A percentile compares a stretch with the other conserved stretches of the same genome.
Evolutionary conservation across 495 filamentous ascomycete genomes (phyloP).

Genomic region (Penicillium paxilli): DNA sequence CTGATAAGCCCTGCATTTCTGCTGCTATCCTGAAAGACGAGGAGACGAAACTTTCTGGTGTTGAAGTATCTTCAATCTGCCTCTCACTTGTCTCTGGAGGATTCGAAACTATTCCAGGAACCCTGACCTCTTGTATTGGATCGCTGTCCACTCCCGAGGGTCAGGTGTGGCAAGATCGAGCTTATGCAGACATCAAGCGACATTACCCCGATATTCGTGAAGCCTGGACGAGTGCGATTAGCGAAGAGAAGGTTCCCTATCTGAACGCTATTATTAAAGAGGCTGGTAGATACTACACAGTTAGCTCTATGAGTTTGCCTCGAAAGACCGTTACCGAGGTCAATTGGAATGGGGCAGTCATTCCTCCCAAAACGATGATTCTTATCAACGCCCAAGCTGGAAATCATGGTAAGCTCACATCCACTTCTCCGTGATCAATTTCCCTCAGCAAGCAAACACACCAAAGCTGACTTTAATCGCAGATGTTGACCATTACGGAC

Average conservation of each 20-base stretch:
- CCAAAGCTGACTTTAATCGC: background rate
- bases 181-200: slow-evolving; percentile 54
- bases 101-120: slow-evolving; percentile 53
- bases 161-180: slow-evolving; percentile 49
- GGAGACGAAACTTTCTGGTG: slow-evolving; percentile 47
- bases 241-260: slow-evolving; percentile 50
- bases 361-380: slow-evolving; percentile 55
- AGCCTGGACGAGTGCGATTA: slow-evolving; percentile 47
- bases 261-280: slow-evolving; percentile 55
- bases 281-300: slow-evolving; percentile 55
- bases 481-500: slow-evolving; percentile 55
- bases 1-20: slow-evolving; percentile 53
- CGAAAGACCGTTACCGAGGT: slow-evolving; percentile 53
- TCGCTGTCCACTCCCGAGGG: slow-evolving; percentile 48
- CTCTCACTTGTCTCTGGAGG: slow-evolving; percentile 52
- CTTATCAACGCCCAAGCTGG: slow-evolving; percentile 59
- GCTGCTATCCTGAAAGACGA: slow-evolving; percentile 51
- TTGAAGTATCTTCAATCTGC: slow-evolving; percentile 52
- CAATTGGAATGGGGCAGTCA: slow-evolving; percentile 55
- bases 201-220: slow-evolving; percentile 46
- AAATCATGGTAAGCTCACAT: slow-evolving; percentile 49
- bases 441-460: background rate
- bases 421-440: background rate
- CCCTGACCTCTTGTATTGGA: slow-evolving; percentile 47
- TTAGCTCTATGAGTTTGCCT: slow-evolving; percentile 53